Percentiles rank a stretch among this genome's conserved stretches.
These are phyloP conservation scores for Ceratobasidium sp. DNA, from an alignment of 1,284 basidiomycete genomes.

Conservation along the genomic window DNA sequence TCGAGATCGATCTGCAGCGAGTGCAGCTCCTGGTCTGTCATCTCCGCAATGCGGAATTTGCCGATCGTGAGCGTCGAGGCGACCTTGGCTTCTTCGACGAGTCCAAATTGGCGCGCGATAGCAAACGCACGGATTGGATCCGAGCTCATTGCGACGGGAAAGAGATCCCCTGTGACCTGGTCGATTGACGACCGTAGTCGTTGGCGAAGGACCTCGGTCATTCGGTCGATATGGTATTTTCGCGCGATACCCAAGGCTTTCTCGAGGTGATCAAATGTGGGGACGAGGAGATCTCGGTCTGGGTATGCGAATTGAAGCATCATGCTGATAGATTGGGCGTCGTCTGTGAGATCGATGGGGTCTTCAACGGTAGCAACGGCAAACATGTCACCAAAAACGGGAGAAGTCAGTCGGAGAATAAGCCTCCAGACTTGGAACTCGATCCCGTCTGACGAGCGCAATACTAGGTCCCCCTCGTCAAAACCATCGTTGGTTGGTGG, in stretches of 20 bases:
- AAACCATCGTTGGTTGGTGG: slow-evolving; percentile 38
- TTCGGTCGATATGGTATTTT: slow-evolving; percentile 43
- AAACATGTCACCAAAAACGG: slow-evolving; percentile 47
- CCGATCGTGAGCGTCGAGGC: slow-evolving; percentile 40
- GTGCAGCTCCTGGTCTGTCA: slow-evolving; percentile 34
- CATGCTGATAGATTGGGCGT: slow-evolving; percentile 33
- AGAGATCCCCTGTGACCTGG: slow-evolving; percentile 21
- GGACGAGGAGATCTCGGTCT: slow-evolving; percentile 36
- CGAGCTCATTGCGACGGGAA: slow-evolving; percentile 29
- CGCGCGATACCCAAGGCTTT: slow-evolving; percentile 38
- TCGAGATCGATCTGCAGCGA: slow-evolving; percentile 41
- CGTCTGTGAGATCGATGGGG: slow-evolving; percentile 23
- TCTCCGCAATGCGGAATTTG: slow-evolving; percentile 38
- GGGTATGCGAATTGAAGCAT: slow-evolving; percentile 43
- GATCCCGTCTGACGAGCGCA: slow-evolving; percentile 44
- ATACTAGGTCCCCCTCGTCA: slow-evolving; percentile 42
- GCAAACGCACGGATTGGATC: slow-evolving; percentile 38
- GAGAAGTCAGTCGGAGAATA: slow-evolving; percentile 44
- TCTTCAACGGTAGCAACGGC: slow-evolving; percentile 21
- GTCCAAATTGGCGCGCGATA: slow-evolving; percentile 39
- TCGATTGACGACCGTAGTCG: slow-evolving; percentile 31
- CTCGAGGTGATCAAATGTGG: slow-evolving; percentile 38
- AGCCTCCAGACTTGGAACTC: slow-evolving; percentile 43
- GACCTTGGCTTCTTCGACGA: slow-evolving; percentile 38
- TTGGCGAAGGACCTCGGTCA: slow-evolving; percentile 33